phyloP scores from a whole-genome alignment of 352 stramenopile species.

The Globisporangium cederbergense region DNA sequence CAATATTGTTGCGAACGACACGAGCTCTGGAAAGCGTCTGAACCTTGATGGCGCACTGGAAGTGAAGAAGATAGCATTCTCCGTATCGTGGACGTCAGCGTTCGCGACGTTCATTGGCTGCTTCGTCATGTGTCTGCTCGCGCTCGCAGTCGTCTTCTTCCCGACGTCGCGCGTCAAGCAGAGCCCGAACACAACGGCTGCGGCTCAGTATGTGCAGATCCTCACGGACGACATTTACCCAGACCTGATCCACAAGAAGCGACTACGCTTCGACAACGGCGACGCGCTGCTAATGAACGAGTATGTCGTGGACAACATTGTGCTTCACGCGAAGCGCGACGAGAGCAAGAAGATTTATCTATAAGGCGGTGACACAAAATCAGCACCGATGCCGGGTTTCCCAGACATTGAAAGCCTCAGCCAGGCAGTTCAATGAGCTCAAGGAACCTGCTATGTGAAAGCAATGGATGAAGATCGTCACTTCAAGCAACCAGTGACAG shows the following conservation, averaged over 20 bases:
- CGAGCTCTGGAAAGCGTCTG: constrained; percentile 13
- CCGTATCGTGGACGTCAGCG: constrained; percentile 37
- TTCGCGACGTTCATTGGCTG: constrained; percentile 48
- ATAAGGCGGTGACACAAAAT: constrained; percentile 17
- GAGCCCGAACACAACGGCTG: constrained; percentile 55
- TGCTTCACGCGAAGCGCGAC: constrained; percentile 55
- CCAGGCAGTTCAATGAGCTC: too few species aligned
- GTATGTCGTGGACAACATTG: constrained; percentile 61
- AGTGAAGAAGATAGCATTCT: constrained; percentile 45
- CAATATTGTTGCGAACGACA: constrained; percentile 16
- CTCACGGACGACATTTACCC: constrained; percentile 71
- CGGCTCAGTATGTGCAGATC: constrained; percentile 65
- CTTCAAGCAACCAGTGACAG: background rate
- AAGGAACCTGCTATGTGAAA: background rate
- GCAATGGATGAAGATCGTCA: background rate
- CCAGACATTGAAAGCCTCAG: background rate
- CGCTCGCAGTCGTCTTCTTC: constrained; percentile 49
- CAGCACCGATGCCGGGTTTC: background rate
- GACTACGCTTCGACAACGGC: constrained; percentile 56
- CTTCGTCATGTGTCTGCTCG: constrained; percentile 47
- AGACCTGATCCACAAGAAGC: constrained; percentile 70
- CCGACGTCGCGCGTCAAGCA: constrained; percentile 52
- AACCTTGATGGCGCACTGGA: constrained; percentile 15
- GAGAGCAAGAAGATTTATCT: constrained; percentile 62
- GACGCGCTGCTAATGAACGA: constrained; percentile 66